A percentile compares a stretch with the other conserved stretches of the same genome.
Evolutionary conservation across 179 eudicot species (phyloP).

Genomic region (Vitellaria paradoxa): DNA sequence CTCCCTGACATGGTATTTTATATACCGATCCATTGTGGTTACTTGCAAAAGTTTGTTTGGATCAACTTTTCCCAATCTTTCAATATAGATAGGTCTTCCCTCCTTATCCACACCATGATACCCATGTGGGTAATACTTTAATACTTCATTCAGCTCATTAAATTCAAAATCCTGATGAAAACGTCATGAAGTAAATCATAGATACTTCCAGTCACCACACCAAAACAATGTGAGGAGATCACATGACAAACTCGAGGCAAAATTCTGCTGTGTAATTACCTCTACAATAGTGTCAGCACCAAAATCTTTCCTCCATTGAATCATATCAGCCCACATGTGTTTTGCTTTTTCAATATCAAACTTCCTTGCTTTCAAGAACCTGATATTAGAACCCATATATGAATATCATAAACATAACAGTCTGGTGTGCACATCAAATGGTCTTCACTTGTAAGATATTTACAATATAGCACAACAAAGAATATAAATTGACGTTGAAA

Average conservation of each 20-base stretch:
- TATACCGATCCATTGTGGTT: slow-evolving; percentile 88
- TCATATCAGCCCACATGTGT: slow-evolving; percentile 97
- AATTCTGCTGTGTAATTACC: slow-evolving; percentile 35
- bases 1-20: slow-evolving; percentile 88
- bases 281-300: slow-evolving; percentile 72
- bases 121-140: slow-evolving; percentile 90
- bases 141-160: slow-evolving; percentile 73
- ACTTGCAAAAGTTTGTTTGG: slow-evolving; percentile 96
- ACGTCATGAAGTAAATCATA: not conserved
- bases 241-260: not conserved
- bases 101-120: slow-evolving; percentile 94
- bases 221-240: slow-evolving; percentile 1
- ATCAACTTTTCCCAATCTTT: slow-evolving; percentile 89
- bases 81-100: slow-evolving; percentile 92
- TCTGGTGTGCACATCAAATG: not conserved
- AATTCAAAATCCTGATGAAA: slow-evolving; percentile 82
- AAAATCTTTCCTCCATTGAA: slow-evolving; percentile 95
- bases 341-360: slow-evolving; percentile 91
- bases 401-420: slow-evolving; percentile 5
- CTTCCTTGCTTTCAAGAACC: slow-evolving; percentile 96
- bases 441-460: not conserved
- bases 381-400: slow-evolving; percentile 22
- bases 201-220: not conserved
- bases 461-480: slow-evolving; percentile 9
- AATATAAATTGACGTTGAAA: slow-evolving; percentile 4